phyloP scores from a whole-genome alignment of 108 stramenopile species.

The Mayamaea pseudoterrestris region DNA sequence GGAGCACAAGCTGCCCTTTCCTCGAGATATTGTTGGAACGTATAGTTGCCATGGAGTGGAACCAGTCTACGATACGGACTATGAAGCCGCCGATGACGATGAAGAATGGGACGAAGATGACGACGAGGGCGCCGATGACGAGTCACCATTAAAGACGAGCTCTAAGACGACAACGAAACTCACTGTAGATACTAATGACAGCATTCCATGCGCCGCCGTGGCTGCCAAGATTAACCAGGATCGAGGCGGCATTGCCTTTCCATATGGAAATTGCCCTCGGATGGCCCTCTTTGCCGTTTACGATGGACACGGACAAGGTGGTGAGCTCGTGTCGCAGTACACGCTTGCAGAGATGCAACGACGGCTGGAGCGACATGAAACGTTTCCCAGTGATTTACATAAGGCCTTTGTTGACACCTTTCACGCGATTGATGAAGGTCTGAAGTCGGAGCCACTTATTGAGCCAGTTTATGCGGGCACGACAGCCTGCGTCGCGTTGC shows the following conservation, averaged over 20 bases:
- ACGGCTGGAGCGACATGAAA: conserved; percentile 43
- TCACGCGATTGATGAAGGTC: conserved; percentile 59
- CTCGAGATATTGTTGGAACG: conserved; percentile 66
- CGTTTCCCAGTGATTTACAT: conserved; percentile 33
- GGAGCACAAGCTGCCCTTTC: conserved; percentile 53
- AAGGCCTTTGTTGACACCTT: conserved; percentile 70
- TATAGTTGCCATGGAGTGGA: conserved; percentile 95
- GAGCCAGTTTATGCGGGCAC: conserved; percentile 83
- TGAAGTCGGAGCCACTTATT: conserved; percentile 45
- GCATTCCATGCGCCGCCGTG: too few relatives aligned
- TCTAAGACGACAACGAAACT: too few relatives aligned
- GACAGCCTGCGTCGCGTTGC: conserved; percentile 81
- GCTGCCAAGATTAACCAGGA: conserved; percentile 91
- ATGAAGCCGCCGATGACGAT: conserved; percentile 35
- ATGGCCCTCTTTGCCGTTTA: conserved; percentile 85
- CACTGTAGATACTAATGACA: not conserved
- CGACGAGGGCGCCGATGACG: not conserved
- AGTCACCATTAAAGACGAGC: too few relatives aligned
- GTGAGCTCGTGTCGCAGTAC: conserved; percentile 85
- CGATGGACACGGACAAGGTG: conserved; percentile 88
- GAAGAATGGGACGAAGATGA: conserved; percentile 3
- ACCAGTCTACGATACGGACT: conserved; percentile 63
- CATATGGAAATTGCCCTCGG: conserved; percentile 52
- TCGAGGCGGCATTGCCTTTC: conserved; percentile 86
- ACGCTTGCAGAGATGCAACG: conserved; percentile 73